A percentile compares a stretch with the other conserved stretches of the same genome.
These are phyloP conservation scores for Pulchroboletus neoregius DNA, from an alignment of 1,284 basidiomycete genomes.

Conservation along the genomic window DNA sequence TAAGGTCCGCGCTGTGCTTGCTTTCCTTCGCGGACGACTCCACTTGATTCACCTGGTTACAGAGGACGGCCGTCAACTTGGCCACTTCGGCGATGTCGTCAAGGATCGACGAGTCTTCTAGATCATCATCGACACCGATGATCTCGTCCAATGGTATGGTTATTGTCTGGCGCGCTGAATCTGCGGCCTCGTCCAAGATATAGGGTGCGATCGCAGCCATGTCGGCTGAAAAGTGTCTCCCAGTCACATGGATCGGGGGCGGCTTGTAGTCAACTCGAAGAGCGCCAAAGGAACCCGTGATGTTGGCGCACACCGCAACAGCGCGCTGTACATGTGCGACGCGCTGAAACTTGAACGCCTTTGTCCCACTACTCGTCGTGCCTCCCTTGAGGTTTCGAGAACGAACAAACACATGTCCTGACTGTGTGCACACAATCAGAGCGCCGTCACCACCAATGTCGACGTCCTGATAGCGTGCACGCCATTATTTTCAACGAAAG, in stretches of 20 bases:
- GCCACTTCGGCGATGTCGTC: conserved; percentile 49
- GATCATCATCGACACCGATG: conserved; percentile 33
- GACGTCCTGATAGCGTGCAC: conserved; percentile 58
- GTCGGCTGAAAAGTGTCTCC: conserved; percentile 66
- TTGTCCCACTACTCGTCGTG: conserved; percentile 37
- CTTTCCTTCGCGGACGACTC: conserved; percentile 34
- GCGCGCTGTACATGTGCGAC: conserved; percentile 84
- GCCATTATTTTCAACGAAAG: not conserved
- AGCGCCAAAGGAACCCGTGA: conserved; percentile 86
- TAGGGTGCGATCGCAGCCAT: conserved; percentile 64
- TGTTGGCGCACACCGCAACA: conserved; percentile 82
- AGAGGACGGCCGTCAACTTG: conserved; percentile 41
- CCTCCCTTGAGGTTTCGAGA: conserved; percentile 51
- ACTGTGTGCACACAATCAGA: conserved; percentile 89
- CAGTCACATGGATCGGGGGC: conserved; percentile 53
- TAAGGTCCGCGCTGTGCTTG: conserved; percentile 56
- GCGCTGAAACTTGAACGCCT: conserved; percentile 79
- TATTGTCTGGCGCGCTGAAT: not conserved
- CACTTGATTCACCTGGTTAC: conserved; percentile 17
- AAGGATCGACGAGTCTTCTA: conserved; percentile 44
- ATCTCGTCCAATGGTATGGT: conserved; percentile 4
- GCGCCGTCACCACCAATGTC: conserved; percentile 87
- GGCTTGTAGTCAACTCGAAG: conserved; percentile 74
- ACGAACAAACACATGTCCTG: conserved; percentile 91
- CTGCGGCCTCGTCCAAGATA: conserved; percentile 5